Evolutionary conservation across 371 early-diverging fungal species (phyloP).

Genomic region (Rhizomucor pusillus): DNA sequence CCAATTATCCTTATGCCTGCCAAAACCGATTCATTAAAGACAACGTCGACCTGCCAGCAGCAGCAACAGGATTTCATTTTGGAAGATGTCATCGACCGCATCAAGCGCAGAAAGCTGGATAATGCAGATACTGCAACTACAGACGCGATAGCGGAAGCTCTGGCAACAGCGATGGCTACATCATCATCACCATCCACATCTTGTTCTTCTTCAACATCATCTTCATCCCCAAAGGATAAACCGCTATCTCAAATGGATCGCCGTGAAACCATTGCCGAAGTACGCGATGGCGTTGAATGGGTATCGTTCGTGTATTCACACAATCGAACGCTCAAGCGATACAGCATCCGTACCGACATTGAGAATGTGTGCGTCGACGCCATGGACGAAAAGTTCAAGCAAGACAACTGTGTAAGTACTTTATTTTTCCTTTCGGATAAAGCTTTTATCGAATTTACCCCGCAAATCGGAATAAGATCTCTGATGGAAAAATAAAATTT

Average conservation of each 20-base stretch:
- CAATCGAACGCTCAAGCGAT: constrained; percentile 62
- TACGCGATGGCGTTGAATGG: constrained; percentile 68
- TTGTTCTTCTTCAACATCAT: background rate
- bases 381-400: constrained; percentile 75
- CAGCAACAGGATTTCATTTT: constrained; percentile 28
- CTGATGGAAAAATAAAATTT: constrained; percentile 10
- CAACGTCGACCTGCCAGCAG: constrained; percentile 33
- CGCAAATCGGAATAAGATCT: background rate
- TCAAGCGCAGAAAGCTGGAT: constrained; percentile 35
- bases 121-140: constrained; percentile 4
- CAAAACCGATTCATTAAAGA: constrained; percentile 33
- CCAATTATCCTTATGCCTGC: constrained; percentile 27
- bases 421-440: constrained; percentile 3
- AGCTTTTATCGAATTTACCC: background rate
- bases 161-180: background rate
- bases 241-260: background rate
- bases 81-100: constrained; percentile 34
- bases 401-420: constrained; percentile 72
- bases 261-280: constrained; percentile 44
- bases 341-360: constrained; percentile 81
- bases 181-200: constrained; percentile 3
- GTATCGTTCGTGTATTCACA: constrained; percentile 69
- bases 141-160: background rate
- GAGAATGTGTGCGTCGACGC: constrained; percentile 64
- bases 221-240: constrained; percentile 2